These are phyloP conservation scores for Aspergillus biplanus DNA, from an alignment of 495 filamentous ascomycete genomes.

Conservation along the genomic window DNA sequence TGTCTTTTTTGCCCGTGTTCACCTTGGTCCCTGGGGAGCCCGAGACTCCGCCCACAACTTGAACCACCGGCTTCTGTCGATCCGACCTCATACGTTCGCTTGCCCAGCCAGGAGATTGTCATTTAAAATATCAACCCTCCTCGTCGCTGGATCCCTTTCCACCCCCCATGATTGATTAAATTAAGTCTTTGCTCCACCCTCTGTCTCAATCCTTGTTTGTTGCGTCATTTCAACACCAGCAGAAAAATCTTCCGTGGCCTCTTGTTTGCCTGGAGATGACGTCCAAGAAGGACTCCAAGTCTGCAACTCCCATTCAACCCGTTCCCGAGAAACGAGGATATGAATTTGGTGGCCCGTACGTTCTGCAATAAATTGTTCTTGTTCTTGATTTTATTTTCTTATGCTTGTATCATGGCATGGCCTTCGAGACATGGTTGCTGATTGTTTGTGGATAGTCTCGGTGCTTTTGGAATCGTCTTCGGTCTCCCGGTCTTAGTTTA, in stretches of 20 bases:
- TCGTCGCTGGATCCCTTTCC: background rate
- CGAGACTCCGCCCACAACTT: too few species aligned
- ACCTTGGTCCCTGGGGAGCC: too few species aligned
- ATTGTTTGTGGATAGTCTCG: conserved; percentile 56
- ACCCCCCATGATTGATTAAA: conserved; percentile 4
- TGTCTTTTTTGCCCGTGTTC: too few species aligned
- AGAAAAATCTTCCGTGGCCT: background rate
- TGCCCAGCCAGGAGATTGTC: background rate
- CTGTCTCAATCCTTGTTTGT: background rate
- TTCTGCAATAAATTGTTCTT: conserved; percentile 26
- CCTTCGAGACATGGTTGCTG: conserved; percentile 7
- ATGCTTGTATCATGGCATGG: too few species aligned
- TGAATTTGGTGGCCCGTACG: conserved; percentile 89
- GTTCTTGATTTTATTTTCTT: conserved; percentile 20
- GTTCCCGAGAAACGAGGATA: conserved; percentile 63
- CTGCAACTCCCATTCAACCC: conserved; percentile 36
- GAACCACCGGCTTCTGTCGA: conserved; percentile 6
- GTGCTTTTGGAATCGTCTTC: conserved; percentile 73
- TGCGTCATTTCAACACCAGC: background rate
- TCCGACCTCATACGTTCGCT: conserved; percentile 15
- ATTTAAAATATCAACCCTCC: background rate
- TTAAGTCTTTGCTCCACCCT: background rate
- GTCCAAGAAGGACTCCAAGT: conserved; percentile 30
- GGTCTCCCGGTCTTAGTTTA: conserved; percentile 78
- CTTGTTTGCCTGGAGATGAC: conserved; percentile 29